Base-by-base conservation (phyloP, 352 stramenopile genomes). In the Phytophthora aleatoria region DNA sequence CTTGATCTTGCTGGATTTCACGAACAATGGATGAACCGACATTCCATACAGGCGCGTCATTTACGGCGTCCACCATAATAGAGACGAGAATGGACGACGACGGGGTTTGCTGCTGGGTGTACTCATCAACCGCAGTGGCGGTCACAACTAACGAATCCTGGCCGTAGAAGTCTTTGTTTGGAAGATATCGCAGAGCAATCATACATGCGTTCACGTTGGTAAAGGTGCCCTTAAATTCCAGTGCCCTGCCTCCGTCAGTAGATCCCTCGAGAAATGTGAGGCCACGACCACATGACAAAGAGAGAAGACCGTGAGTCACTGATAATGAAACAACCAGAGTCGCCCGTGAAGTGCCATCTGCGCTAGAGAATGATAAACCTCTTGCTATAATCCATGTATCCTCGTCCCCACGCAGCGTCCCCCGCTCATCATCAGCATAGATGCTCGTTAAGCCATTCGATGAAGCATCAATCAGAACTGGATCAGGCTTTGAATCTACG, bases 31-130 rank as follows among this genome's bases (percentile, higher is more conserved):
- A 59, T 20, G 57, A 65, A 24, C 75, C 69, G 11, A 76, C 43
- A 30, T 58, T 80, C 84, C 84, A 93, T 41, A 78, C 50, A 5
- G 84, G 84, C 2, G 72, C 30, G 38, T 92, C 80, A 50, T 92
- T 92, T 2, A 90, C 65, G 1, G 80, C 57, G 12, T 84, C 53
- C 15, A 91, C 59, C 1, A 47, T 49, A 24, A 92, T 77, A 3
- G 24, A 6, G 35, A 91, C 57, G 1, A 42, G 57, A 0, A 73
- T 43, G 0, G 51, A 69, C 27, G 69, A 74, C 15, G 51, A 48
- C 5, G 74, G 57, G 0, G 78, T 79, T 30, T 73, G 27, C 16
- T 85, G 71, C 4, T 58, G 43, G 0, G 66, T 81, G 58, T 87
- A 84, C 30, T 79, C 63, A 43, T 91, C 81, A 12, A 83, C 26